phyloP scores from a whole-genome alignment of 2,329 filamentous ascomycete species.

The Rutstroemia sp. region DNA sequence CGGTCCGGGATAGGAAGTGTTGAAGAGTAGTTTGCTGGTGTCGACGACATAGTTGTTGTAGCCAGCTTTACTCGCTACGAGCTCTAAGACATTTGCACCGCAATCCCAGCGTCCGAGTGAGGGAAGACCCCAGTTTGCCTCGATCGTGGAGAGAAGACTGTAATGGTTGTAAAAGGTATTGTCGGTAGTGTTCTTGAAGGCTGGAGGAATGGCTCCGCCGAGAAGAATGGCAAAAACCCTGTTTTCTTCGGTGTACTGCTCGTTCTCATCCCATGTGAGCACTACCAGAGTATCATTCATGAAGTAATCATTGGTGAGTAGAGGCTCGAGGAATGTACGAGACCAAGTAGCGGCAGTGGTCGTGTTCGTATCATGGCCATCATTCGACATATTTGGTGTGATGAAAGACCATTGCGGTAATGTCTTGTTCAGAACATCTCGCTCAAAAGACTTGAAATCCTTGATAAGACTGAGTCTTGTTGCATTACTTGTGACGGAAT shows the following conservation, averaged over 20 bases:
- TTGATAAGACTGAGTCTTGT: constrained; percentile 50
- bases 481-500: constrained; percentile 42
- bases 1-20: constrained; percentile 36
- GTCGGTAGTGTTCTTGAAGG: constrained; percentile 42
- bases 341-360: constrained; percentile 42
- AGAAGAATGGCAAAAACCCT: constrained; percentile 45
- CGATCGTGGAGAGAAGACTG: constrained; percentile 32
- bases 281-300: constrained; percentile 45
- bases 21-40: constrained; percentile 34
- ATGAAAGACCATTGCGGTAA: constrained; percentile 60
- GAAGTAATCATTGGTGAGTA: constrained; percentile 42
- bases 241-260: constrained; percentile 43
- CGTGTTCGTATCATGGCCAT: constrained; percentile 52
- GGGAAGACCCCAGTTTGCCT: constrained; percentile 35
- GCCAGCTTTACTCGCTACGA: constrained; percentile 22
- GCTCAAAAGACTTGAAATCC: constrained; percentile 53
- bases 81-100: constrained; percentile 22
- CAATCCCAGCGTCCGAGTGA: constrained; percentile 36
- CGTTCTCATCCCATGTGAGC: constrained; percentile 50
- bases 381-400: constrained; percentile 54
- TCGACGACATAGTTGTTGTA: constrained; percentile 16
- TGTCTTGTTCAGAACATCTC: constrained; percentile 45
- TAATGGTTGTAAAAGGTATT: constrained; percentile 40
- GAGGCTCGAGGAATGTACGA: constrained; percentile 42
- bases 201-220: constrained; percentile 42